Conservation (phyloP, 2,329 filamentous ascomycete species). For the Penicillium vulpinum region DNA sequence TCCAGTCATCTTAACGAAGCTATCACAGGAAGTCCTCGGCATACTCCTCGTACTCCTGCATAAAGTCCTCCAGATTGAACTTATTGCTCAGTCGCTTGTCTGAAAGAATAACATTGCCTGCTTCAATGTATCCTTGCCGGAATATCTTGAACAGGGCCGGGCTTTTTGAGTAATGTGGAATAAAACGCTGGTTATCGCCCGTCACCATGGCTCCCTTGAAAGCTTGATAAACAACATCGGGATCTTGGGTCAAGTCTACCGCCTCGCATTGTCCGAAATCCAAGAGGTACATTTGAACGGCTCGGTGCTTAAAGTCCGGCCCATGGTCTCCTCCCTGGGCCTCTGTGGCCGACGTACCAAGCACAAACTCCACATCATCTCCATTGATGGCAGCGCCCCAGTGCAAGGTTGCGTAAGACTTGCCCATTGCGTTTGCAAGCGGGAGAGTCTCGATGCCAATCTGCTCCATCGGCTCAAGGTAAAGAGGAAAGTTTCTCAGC, state of each 20-base stretch:
- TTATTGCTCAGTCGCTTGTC: not conserved
- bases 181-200: conserved; percentile 14
- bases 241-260: not conserved
- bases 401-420: conserved; percentile 14
- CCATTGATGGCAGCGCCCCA: conserved; percentile 11
- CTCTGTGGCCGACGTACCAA: conserved; percentile 3
- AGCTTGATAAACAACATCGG: conserved; percentile 9
- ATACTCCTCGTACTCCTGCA: conserved; percentile 16
- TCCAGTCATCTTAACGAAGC: too few relatives aligned
- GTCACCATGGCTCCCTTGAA: conserved; percentile 18
- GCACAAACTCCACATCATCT: conserved; percentile 17
- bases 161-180: conserved; percentile 15
- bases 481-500: conserved; percentile 10
- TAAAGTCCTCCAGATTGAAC: conserved; percentile 12
- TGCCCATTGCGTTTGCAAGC: conserved; percentile 8
- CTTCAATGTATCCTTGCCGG: conserved; percentile 7
- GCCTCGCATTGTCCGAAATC: not conserved
- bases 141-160: conserved; percentile 15
- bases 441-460: conserved; percentile 2
- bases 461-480: conserved; percentile 3
- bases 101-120: conserved; percentile 4
- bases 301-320: conserved; percentile 1
- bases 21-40: conserved; percentile 10
- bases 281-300: not conserved
- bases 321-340: not conserved